Percentiles rank a stretch among this genome's conserved stretches.
Evolutionary conservation across 352 stramenopile species (phyloP).

Genomic region (Phytophthora sp.): DNA sequence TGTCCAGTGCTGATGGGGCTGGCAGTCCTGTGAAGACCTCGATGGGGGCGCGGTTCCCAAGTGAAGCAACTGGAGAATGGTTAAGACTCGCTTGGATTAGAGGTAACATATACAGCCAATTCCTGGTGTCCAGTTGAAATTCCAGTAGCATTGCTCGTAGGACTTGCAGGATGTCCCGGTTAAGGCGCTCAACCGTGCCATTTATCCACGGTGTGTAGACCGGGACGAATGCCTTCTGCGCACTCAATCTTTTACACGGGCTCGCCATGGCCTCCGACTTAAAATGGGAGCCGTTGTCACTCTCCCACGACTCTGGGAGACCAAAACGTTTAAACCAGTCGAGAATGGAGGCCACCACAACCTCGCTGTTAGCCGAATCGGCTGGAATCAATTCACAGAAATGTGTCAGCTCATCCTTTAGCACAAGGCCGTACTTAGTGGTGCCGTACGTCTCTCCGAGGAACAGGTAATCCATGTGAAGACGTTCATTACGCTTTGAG

Average conservation of each 20-base stretch:
- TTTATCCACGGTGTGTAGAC: slow-evolving; percentile 26
- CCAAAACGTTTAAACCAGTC: neutral
- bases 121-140: slow-evolving; percentile 2
- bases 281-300: neutral
- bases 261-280: neutral
- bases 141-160: slow-evolving; percentile 16
- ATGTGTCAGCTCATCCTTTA: neutral
- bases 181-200: slow-evolving; percentile 21
- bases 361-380: neutral
- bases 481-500: neutral
- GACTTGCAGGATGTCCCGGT: slow-evolving; percentile 22
- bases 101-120: slow-evolving; percentile 20
- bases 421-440: neutral
- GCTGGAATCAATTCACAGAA: neutral
- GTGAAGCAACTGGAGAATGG: slow-evolving; percentile 8
- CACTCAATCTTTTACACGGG: neutral
- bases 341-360: neutral
- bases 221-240: neutral
- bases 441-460: neutral
- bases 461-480: neutral
- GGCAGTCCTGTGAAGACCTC: slow-evolving; percentile 21
- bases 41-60: slow-evolving; percentile 1
- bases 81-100: slow-evolving; percentile 22
- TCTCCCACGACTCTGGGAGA: neutral
- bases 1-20: neutral